A percentile compares a stretch with the other conserved stretches of the same genome.
phyloP scores from a whole-genome alignment of 2,329 filamentous ascomycete species.

The Didymella arachidicola region DNA sequence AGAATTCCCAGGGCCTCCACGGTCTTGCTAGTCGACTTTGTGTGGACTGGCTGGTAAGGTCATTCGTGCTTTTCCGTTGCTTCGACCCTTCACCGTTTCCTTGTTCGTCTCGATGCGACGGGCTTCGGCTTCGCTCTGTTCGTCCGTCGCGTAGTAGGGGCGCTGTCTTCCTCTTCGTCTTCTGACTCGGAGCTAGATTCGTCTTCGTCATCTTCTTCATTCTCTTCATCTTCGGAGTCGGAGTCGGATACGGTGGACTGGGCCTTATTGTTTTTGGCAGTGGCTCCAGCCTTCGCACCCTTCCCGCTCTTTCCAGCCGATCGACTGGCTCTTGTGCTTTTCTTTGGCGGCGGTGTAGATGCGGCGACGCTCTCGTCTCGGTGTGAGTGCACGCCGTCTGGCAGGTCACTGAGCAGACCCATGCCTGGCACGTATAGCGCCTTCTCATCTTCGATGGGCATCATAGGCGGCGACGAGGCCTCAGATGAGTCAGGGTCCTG shows the following conservation, averaged over 20 bases:
- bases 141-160: constrained; percentile 45
- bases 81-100: constrained; percentile 32
- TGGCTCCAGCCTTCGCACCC: constrained; percentile 32
- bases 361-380: constrained; percentile 42
- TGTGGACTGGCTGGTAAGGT: not conserved
- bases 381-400: constrained; percentile 37
- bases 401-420: constrained; percentile 44
- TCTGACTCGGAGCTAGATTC: constrained; percentile 43
- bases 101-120: constrained; percentile 39
- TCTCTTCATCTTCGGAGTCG: constrained; percentile 52
- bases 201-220: constrained; percentile 44
- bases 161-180: constrained; percentile 43
- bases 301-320: constrained; percentile 36
- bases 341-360: constrained; percentile 43
- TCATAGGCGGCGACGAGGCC: constrained; percentile 41
- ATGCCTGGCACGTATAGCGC: constrained; percentile 43
- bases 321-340: constrained; percentile 38
- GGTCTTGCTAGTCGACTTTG: not conserved
- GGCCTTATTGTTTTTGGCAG: constrained; percentile 41
- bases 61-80: not conserved
- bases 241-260: constrained; percentile 44
- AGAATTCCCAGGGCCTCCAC: not conserved
- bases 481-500: constrained; percentile 35
- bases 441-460: constrained; percentile 45
- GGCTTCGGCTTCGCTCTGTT: constrained; percentile 38